These are phyloP conservation scores for Polygonum aviculare DNA, from an alignment of 148 eudicot genomes.

Conservation along the genomic window DNA sequence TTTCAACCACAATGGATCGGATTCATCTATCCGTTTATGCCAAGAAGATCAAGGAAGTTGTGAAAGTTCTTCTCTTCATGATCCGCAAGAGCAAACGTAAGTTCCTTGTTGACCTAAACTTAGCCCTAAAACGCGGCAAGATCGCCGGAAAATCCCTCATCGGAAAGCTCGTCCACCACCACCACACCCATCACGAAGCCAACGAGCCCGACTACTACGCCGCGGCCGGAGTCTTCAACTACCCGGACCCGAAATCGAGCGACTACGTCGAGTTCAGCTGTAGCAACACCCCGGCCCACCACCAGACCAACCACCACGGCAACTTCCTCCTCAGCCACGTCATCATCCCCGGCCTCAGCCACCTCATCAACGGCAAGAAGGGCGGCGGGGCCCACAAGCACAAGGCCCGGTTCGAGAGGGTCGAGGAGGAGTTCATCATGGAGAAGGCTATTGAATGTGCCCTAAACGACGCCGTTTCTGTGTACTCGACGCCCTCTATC, in stretches of 20 bases:
- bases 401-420: not conserved
- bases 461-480: not conserved
- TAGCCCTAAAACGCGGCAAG: slow-evolving; percentile 1
- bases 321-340: slow-evolving; percentile 5
- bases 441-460: not conserved
- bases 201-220: not conserved
- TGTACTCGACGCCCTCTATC: not conserved
- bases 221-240: slow-evolving; percentile 3
- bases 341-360: slow-evolving; percentile 5
- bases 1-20: not conserved
- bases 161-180: not conserved
- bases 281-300: slow-evolving; percentile 8
- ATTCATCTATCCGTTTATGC: not conserved
- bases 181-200: not conserved
- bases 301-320: not conserved
- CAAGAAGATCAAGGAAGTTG: not conserved
- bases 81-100: slow-evolving; percentile 6
- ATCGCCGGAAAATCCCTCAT: slow-evolving; percentile 11
- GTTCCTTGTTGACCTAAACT: slow-evolving; percentile 8
- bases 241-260: not conserved
- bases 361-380: not conserved
- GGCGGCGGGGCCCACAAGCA: not conserved
- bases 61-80: not conserved
- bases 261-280: slow-evolving; percentile 12
- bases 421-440: not conserved